A percentile compares a stretch with the other conserved stretches of the same genome.
phyloP scores from a whole-genome alignment of 2,329 filamentous ascomycete species.

The Paecilomyces variotii region DNA sequence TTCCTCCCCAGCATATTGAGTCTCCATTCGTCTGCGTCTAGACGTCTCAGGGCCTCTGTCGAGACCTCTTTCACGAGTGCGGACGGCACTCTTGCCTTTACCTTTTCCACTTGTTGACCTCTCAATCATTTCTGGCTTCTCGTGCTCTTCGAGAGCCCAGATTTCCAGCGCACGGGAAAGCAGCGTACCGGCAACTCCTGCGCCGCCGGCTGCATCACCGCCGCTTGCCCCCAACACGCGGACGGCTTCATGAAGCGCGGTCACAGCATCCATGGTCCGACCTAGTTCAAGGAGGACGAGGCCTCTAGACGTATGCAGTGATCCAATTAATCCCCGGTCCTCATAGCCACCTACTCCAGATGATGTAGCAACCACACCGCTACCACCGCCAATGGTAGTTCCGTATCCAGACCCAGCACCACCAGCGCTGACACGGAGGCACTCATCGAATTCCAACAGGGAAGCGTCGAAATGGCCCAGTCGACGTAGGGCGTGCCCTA shows the following conservation, averaged over 20 bases:
- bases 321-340: constrained; percentile 38
- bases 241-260: constrained; percentile 68
- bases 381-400: constrained; percentile 45
- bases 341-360: constrained; percentile 39
- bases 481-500: constrained; percentile 79
- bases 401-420: constrained; percentile 72
- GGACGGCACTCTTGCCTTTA: constrained; percentile 13
- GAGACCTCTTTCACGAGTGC: constrained; percentile 23
- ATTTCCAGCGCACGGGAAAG: constrained; percentile 38
- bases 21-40: constrained; percentile 16
- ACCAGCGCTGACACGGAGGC: constrained; percentile 66
- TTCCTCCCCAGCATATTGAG: constrained; percentile 18
- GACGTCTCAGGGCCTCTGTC: constrained; percentile 10
- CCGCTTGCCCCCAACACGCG: constrained; percentile 37
- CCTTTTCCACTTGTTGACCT: constrained; percentile 2
- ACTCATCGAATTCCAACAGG: constrained; percentile 75
- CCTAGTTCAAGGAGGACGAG: constrained; percentile 74
- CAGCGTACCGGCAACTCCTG: constrained; percentile 39
- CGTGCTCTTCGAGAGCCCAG: constrained; percentile 35
- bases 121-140: constrained; percentile 12
- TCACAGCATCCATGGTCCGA: constrained; percentile 66
- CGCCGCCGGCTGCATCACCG: constrained; percentile 39
- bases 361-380: constrained; percentile 24
- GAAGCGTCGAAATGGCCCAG: constrained; percentile 62
- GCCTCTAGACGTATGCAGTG: constrained; percentile 51